Evolutionary conservation across 2,329 filamentous ascomycete genomes (phyloP).

Genomic region (Coleophoma cylindrospora): DNA sequence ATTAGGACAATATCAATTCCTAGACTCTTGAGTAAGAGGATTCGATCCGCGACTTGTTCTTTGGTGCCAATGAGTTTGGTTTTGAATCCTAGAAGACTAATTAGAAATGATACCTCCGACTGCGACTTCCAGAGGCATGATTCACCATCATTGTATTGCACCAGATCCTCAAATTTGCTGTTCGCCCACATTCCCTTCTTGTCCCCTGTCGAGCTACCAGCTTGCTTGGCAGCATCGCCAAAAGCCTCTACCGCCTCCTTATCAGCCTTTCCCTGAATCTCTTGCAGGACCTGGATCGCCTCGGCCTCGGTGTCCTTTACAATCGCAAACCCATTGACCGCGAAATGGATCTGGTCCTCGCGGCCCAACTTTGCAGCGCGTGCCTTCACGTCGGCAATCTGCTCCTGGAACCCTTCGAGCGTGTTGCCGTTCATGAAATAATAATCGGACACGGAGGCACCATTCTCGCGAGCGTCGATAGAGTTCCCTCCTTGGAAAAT

Average conservation of each 20-base stretch:
- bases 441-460: constrained; percentile 40
- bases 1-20: constrained; percentile 37
- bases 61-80: constrained; percentile 47
- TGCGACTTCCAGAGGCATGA: no score
- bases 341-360: constrained; percentile 40
- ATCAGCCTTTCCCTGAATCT: constrained; percentile 49
- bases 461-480: constrained; percentile 44
- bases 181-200: constrained; percentile 50
- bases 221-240: constrained; percentile 41
- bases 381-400: constrained; percentile 43
- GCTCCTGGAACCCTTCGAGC: constrained; percentile 43
- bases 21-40: constrained; percentile 41
- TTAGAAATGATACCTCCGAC: no score
- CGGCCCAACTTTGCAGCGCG: constrained; percentile 38
- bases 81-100: constrained; percentile 34
- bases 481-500: constrained; percentile 50
- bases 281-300: constrained; percentile 40
- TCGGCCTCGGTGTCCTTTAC: constrained; percentile 44
- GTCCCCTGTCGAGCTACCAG: constrained; percentile 38
- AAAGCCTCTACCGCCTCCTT: constrained; percentile 44
- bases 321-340: constrained; percentile 45
- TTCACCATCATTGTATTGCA: constrained; percentile 45
- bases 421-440: constrained; percentile 55
- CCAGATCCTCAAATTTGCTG: constrained; percentile 44
- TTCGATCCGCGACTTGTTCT: constrained; percentile 44